phyloP scores from a whole-genome alignment of 345 rosid genomes.

The Lepidium africanum region DNA sequence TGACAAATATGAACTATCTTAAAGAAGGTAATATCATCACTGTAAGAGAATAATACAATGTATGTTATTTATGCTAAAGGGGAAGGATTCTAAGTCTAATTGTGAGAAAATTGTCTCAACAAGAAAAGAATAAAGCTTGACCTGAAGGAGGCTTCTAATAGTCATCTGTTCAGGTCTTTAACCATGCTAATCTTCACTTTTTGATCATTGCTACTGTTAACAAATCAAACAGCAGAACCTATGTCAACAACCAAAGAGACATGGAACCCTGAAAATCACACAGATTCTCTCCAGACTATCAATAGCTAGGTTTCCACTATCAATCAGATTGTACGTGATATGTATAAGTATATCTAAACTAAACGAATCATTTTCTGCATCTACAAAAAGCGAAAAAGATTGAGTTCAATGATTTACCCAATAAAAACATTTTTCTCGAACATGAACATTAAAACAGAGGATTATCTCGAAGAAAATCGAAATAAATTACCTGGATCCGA shows the following conservation, averaged over 20 bases:
- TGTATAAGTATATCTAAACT: no score
- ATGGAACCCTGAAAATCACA: background rate
- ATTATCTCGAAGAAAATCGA: background rate
- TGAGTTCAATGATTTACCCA: no score
- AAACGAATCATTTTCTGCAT: no score
- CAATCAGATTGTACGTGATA: background rate
- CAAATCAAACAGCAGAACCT: background rate
- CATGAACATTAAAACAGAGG: background rate
- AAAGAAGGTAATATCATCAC: background rate
- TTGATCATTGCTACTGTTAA: conserved; percentile 9
- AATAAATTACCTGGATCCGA: conserved; percentile 37
- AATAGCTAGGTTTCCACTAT: background rate
- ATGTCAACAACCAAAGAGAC: background rate
- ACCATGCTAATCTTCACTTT: background rate
- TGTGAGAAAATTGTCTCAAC: background rate
- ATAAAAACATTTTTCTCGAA: no score
- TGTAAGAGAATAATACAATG: background rate
- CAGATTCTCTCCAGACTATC: background rate
- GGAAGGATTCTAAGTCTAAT: background rate
- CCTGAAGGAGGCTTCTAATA: background rate
- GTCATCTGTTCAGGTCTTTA: background rate
- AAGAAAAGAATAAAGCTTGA: background rate
- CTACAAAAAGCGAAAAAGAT: no score
- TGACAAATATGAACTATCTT: background rate
- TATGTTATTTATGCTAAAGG: background rate